Conservation (phyloP, 192 early-diverging fungal species). For the Backusella tuberculispora region DNA sequence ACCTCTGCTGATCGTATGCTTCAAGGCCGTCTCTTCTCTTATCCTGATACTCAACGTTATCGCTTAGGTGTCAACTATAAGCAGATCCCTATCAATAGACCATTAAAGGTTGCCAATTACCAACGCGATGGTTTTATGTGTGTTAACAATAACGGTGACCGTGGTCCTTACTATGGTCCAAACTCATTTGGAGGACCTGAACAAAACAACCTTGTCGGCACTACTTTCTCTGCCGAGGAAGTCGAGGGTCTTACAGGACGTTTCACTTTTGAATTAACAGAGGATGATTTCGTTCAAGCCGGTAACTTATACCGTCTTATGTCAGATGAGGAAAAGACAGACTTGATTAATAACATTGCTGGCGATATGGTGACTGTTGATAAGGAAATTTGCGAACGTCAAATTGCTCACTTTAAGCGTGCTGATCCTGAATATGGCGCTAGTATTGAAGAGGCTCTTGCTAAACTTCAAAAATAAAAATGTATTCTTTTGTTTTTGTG, state of each 20-base stretch:
- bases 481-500: neutral
- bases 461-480: neutral
- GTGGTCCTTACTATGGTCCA: constrained; percentile 74
- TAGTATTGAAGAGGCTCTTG: constrained; percentile 59
- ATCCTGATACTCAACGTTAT: constrained; percentile 83
- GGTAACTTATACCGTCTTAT: constrained; percentile 68
- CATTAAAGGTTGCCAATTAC: constrained; percentile 63
- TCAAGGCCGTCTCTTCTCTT: constrained; percentile 84
- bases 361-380: constrained; percentile 62
- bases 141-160: constrained; percentile 61
- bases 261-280: constrained; percentile 56
- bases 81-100: constrained; percentile 86
- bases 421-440: constrained; percentile 74
- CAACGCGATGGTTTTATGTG: constrained; percentile 79
- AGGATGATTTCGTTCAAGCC: constrained; percentile 71
- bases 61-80: constrained; percentile 82
- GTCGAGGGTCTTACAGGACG: constrained; percentile 62
- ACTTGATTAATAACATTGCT: constrained; percentile 66
- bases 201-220: constrained; percentile 60
- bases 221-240: constrained; percentile 53
- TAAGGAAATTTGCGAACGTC: constrained; percentile 66
- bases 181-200: constrained; percentile 62
- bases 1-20: constrained; percentile 79
- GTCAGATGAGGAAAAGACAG: constrained; percentile 61
- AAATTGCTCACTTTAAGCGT: constrained; percentile 71